Percentiles rank a stretch among this genome's conserved stretches.
phyloP scores from a whole-genome alignment of 139 green algal genomes.

The Coelastrella sp. region DNA sequence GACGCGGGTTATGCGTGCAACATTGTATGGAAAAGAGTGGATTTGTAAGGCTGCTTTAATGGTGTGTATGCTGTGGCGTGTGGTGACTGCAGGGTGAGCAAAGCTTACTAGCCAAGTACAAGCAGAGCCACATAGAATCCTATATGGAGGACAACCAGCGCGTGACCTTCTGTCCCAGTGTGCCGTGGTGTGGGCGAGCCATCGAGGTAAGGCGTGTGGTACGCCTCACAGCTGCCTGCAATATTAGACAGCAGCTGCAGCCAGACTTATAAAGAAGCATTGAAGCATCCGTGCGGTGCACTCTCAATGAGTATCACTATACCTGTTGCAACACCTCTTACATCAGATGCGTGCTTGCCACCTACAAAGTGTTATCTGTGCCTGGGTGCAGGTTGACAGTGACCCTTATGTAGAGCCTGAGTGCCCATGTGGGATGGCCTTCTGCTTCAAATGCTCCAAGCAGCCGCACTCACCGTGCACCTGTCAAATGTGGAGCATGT shows the following conservation, averaged over 20 bases:
- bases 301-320: too few species aligned
- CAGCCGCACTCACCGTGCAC: conserved; percentile 89
- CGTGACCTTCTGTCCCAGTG: conserved; percentile 65
- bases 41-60: too few species aligned
- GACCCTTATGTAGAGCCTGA: conserved; percentile 85
- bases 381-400: conserved; percentile 63
- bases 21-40: too few species aligned
- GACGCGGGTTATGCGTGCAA: too few species aligned
- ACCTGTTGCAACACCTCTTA: too few species aligned
- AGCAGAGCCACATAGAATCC: conserved; percentile 68
- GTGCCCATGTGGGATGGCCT: conserved; percentile 81
- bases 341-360: too few species aligned
- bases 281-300: too few species aligned
- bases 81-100: conserved; percentile 48
- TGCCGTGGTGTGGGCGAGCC: conserved; percentile 81
- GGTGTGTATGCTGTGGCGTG: neutral
- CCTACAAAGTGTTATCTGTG: too few species aligned
- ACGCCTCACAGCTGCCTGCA: too few species aligned
- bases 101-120: conserved; percentile 70
- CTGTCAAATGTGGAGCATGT: conserved; percentile 87
- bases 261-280: too few species aligned
- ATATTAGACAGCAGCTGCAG: too few species aligned
- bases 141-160: conserved; percentile 81
- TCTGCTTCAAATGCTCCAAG: conserved; percentile 90
- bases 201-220: conserved; percentile 52